Evolutionary conservation across 2,329 filamentous ascomycete species (phyloP).

Genomic region (Sporothrix globosa): DNA sequence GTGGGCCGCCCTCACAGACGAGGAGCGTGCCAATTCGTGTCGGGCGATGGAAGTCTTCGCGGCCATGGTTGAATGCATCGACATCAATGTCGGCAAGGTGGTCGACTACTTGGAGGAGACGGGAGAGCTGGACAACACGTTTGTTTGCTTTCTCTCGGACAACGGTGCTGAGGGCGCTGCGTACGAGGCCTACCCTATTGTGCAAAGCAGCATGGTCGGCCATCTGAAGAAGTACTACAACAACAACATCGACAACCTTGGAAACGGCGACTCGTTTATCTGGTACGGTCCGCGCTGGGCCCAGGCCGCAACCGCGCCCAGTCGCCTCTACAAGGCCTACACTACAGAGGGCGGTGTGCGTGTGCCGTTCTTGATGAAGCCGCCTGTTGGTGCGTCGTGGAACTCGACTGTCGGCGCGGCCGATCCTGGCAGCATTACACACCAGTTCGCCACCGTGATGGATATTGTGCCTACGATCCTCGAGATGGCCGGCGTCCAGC

Average conservation of each 20-base stretch:
- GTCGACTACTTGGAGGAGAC: conserved; percentile 58
- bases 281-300: conserved; percentile 64
- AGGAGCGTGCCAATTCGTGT: conserved; percentile 53
- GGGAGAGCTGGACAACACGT: conserved; percentile 64
- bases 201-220: conserved; percentile 37
- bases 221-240: conserved; percentile 57
- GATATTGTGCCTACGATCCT: conserved; percentile 55
- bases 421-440: conserved; percentile 30
- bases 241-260: conserved; percentile 59
- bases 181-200: conserved; percentile 34
- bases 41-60: conserved; percentile 65
- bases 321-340: conserved; percentile 43
- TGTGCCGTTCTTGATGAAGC: conserved; percentile 52
- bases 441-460: conserved; percentile 58
- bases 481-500: conserved; percentile 52
- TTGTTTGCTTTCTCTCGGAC: conserved; percentile 33
- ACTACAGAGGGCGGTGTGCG: conserved; percentile 55
- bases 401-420: background rate
- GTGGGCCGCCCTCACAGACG: conserved; percentile 52
- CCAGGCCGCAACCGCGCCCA: conserved; percentile 41
- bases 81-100: conserved; percentile 62
- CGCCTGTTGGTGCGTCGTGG: conserved; percentile 33
- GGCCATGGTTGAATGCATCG: conserved; percentile 66
- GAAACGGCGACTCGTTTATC: conserved; percentile 56
- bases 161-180: conserved; percentile 34